Percentiles rank a stretch among this genome's conserved stretches.
Evolutionary conservation across 805 yeast species (phyloP).

Genomic region (Komagataella pastoris): DNA sequence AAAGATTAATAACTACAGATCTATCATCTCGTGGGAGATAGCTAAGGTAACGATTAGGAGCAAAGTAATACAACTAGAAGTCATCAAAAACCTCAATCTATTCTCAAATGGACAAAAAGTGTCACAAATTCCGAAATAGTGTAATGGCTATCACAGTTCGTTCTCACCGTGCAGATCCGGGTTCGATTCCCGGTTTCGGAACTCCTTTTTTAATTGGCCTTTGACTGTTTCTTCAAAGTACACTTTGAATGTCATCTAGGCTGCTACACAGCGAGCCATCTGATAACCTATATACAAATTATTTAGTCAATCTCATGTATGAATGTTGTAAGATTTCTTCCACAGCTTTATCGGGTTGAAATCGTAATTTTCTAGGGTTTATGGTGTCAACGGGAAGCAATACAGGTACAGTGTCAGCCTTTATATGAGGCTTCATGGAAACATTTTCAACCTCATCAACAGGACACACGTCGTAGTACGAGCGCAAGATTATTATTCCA

Average conservation of each 20-base stretch:
- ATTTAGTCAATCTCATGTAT: not conserved
- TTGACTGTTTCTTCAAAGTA: not conserved
- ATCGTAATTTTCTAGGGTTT: not conserved
- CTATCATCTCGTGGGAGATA: no score
- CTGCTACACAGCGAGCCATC: not conserved
- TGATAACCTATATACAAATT: not conserved
- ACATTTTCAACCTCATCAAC: not conserved
- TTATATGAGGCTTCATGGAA: not conserved
- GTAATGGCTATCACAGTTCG: constrained; percentile 1
- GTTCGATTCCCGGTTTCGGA: constrained; percentile 1
- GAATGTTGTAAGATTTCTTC: not conserved
- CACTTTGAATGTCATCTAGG: not conserved
- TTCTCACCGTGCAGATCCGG: constrained; percentile 1
- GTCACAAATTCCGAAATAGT: not conserved
- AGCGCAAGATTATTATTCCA: not conserved
- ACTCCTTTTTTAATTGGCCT: not conserved
- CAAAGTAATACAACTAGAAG: no score
- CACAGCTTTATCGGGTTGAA: not conserved
- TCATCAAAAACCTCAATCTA: no score
- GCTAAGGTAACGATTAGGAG: no score
- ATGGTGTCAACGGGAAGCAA: not conserved
- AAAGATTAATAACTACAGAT: no score
- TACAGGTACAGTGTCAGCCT: not conserved
- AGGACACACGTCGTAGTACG: not conserved
- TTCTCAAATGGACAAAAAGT: no score